Evolutionary conservation across 805 yeast genomes (phyloP).

Genomic region (Candida suzukii): DNA sequence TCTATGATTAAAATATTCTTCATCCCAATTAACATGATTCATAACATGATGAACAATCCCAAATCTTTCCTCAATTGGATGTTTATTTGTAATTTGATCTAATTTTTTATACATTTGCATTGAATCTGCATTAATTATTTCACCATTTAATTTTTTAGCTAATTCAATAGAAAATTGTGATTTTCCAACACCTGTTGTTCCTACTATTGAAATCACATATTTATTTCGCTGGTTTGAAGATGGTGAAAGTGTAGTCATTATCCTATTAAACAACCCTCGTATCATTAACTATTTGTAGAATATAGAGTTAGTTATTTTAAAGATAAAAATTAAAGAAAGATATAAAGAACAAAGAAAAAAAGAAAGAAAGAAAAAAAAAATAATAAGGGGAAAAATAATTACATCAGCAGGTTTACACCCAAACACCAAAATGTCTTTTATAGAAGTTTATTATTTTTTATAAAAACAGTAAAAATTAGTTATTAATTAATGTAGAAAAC

Average conservation of each 20-base stretch:
- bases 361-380: too few species aligned
- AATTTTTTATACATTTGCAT: constrained; percentile 85
- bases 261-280: neutral
- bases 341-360: too few species aligned
- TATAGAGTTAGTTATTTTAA: too few species aligned
- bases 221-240: too few species aligned
- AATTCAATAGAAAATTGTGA: constrained; percentile 79
- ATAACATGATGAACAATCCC: constrained; percentile 82
- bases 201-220: constrained; percentile 36
- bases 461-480: too few species aligned
- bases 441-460: too few species aligned
- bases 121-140: constrained; percentile 90
- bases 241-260: too few species aligned
- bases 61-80: constrained; percentile 69
- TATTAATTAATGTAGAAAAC: too few species aligned
- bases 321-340: too few species aligned
- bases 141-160: constrained; percentile 75
- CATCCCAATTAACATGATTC: constrained; percentile 75
- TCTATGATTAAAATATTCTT: constrained; percentile 73
- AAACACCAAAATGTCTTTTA: too few species aligned
- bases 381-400: too few species aligned
- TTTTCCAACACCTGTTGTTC: constrained; percentile 96
- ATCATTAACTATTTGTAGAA: neutral
- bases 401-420: too few species aligned
- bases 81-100: constrained; percentile 84